Conservation (phyloP, 2,329 filamentous ascomycete species). For the Sclerotinia glacialis region DNA sequence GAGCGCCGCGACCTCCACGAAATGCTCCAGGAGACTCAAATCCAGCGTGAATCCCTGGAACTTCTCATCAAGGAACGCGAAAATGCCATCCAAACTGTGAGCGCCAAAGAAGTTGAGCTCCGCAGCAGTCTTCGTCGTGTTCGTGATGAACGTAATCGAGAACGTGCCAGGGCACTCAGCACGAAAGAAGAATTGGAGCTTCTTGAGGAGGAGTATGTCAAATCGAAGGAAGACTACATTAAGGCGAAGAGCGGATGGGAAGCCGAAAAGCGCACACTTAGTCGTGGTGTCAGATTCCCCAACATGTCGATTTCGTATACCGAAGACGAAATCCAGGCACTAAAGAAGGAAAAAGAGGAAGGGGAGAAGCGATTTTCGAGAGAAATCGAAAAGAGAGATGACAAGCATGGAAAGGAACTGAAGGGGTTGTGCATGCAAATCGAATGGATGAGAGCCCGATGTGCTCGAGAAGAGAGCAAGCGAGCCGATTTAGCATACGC, state of each 20-base stretch:
- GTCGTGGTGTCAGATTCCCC: constrained; percentile 41
- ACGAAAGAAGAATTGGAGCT: constrained; percentile 31
- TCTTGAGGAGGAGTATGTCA: constrained; percentile 42
- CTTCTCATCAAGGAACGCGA: constrained; percentile 69
- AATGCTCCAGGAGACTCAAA: constrained; percentile 60
- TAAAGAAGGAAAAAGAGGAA: constrained; percentile 40
- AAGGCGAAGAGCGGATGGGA: constrained; percentile 45
- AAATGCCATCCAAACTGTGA: constrained; percentile 57
- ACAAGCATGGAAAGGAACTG: constrained; percentile 70
- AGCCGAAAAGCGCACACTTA: constrained; percentile 46
- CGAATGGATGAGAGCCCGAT: constrained; percentile 80
- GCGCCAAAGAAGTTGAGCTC: constrained; percentile 57
- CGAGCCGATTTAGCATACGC: constrained; percentile 78
- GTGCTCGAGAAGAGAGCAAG: constrained; percentile 76
- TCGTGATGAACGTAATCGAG: constrained; percentile 60
- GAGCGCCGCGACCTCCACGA: constrained; percentile 60
- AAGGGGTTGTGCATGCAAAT: constrained; percentile 85
- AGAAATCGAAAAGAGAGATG: constrained; percentile 48
- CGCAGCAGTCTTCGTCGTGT: constrained; percentile 67
- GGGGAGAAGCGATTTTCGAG: constrained; percentile 51
- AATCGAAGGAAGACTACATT: constrained; percentile 25
- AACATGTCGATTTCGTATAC: constrained; percentile 42
- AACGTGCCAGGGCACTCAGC: constrained; percentile 29
- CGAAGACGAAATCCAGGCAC: constrained; percentile 43
- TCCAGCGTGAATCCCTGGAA: constrained; percentile 66